Evolutionary conservation across 1,139 yeast species (phyloP), one percentile per base, ranked within the genome.

Genomic region (Suhomyces ambrosiae): DNA sequence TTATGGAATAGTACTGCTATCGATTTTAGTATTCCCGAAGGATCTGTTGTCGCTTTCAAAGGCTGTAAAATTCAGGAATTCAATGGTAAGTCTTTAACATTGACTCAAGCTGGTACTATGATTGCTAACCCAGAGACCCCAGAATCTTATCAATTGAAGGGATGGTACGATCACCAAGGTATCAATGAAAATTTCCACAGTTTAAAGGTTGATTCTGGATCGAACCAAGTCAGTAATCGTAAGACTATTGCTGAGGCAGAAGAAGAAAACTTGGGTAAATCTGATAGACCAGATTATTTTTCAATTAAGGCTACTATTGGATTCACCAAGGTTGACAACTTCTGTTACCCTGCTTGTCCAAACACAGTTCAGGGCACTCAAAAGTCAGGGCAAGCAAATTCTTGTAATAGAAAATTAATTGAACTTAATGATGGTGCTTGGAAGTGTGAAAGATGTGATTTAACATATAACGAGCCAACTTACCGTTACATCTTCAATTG

Each of bases 401-500:
- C 77, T 29, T 92, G 98, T 71, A 84, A 83, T 59, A 82, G 89
- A 56, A 94, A 94, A 63, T 87, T 89, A 24, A 63, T 83, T 32
- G 84, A 85, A 54, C 82, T 78, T 40, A 71, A 78, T 27, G 87
- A 83, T 58, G 86, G 82, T 13, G 69, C 81, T 16, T 92, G 96
- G 96, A 79, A 95, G 61, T 94, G 99, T 69, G 97, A 89, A 59
- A 85, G 84, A 60, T 90, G 97, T 74, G 84, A 87, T 52, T 68
- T 76, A 40, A 76, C 76, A 40, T 82, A 79, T 54, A 70, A 75
- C 3, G 74, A 71, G 41, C 97, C 98, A 22, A 70, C 74, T 34
- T 82, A 86, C 65, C 78, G 97, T 58, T 94, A 86, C 52, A 80
- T 90, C 40, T 61, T 90, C 49, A 81, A 83, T 16, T 64, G 82